phyloP scores from a whole-genome alignment of 2,329 filamentous ascomycete genomes.

The Curvularia hawaiiensis region DNA sequence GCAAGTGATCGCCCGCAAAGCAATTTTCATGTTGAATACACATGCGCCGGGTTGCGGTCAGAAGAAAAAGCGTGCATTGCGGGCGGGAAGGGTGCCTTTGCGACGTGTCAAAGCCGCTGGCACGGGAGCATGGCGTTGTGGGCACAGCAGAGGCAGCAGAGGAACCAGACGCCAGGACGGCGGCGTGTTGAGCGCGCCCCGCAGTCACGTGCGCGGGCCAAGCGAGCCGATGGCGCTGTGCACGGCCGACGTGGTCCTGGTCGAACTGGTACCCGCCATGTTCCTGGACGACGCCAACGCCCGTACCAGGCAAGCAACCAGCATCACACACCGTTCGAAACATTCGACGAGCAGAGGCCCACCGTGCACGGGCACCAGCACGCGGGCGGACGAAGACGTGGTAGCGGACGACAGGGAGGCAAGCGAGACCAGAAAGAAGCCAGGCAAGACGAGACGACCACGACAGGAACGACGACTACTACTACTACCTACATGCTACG shows the following conservation, averaged over 20 bases:
- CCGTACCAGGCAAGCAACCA: constrained; percentile 8
- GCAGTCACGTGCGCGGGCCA: constrained; percentile 6
- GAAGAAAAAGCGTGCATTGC: constrained; percentile 4
- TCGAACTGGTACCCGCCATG: constrained; percentile 6
- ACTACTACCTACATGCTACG: not conserved
- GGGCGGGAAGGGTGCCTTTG: not conserved
- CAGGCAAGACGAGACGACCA: no score
- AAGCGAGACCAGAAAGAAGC: no score
- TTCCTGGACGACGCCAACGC: constrained; percentile 13
- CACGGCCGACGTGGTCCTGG: not conserved
- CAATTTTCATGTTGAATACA: constrained; percentile 14
- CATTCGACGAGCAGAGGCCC: not conserved
- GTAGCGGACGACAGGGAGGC: not conserved
- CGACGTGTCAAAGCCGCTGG: constrained; percentile 8
- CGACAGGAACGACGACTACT: not conserved
- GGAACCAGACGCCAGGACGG: not conserved
- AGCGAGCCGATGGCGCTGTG: not conserved
- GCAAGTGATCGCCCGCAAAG: constrained; percentile 20
- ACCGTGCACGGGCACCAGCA: not conserved
- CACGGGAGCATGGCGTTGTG: not conserved
- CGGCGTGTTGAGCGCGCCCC: not conserved
- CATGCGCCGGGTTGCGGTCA: not conserved
- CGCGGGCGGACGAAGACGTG: not conserved
- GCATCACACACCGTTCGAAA: not conserved
- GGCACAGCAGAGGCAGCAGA: not conserved